A percentile compares a stretch with the other conserved stretches of the same genome.
phyloP scores from a whole-genome alignment of 2,329 filamentous ascomycete genomes.

The Gaeumannomyces tritici region DNA sequence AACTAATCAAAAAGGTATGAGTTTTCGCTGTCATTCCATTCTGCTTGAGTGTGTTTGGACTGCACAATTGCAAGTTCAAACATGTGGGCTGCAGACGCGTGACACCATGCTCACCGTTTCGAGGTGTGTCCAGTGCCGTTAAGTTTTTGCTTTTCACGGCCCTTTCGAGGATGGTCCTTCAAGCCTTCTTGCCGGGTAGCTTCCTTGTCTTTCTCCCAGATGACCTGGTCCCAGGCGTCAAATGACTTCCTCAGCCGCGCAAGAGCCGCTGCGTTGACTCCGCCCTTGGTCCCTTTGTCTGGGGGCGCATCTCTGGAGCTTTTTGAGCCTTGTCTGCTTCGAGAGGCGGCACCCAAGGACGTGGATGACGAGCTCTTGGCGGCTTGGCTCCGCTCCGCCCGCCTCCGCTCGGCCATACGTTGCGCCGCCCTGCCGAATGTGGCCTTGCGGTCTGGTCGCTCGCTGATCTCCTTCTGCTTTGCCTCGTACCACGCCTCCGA shows the following conservation, averaged over 20 bases:
- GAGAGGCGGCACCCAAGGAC: not conserved
- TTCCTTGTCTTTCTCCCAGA: constrained; percentile 5
- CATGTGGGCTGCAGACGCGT: no score
- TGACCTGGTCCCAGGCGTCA: not conserved
- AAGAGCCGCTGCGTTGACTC: constrained; percentile 19
- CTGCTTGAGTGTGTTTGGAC: no score
- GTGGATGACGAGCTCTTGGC: not conserved
- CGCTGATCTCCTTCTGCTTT: constrained; percentile 40
- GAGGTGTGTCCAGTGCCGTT: not conserved
- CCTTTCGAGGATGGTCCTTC: not conserved
- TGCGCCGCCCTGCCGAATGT: constrained; percentile 36
- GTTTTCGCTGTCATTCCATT: no score
- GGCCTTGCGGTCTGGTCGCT: constrained; percentile 37
- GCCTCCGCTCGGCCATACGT: constrained; percentile 23
- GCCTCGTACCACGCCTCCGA: constrained; percentile 33
- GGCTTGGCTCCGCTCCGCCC: constrained; percentile 5
- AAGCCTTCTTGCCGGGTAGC: not conserved
- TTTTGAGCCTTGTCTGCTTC: not conserved
- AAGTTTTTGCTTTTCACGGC: not conserved
- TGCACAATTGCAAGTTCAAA: no score
- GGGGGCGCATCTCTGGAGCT: not conserved
- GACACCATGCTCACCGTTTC: not conserved
- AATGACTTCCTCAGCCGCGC: constrained; percentile 21
- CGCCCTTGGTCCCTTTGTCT: constrained; percentile 12
- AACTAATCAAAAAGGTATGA: not conserved